phyloP scores from a whole-genome alignment of 2,329 filamentous ascomycete species.

The Grosmannia penicillata region DNA sequence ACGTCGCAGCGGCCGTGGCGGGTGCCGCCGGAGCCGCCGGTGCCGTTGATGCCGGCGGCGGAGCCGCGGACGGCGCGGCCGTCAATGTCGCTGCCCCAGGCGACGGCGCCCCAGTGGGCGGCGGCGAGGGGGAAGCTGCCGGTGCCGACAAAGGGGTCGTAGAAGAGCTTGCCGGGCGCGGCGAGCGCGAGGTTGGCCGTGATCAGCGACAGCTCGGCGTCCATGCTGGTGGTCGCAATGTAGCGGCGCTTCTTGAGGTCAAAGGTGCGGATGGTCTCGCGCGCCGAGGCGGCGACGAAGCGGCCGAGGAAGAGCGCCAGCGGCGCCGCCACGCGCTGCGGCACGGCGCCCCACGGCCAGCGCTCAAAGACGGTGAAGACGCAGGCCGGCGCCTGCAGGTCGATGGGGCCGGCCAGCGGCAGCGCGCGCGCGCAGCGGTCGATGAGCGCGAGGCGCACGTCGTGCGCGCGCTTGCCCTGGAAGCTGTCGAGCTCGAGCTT shows the following conservation, averaged over 20 bases:
- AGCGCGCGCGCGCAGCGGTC: constrained; percentile 62
- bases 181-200: constrained; percentile 85
- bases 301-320: constrained; percentile 57
- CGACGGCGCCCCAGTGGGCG: constrained; percentile 74
- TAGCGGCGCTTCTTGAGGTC: constrained; percentile 89
- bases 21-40: constrained; percentile 8
- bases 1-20: constrained; percentile 26
- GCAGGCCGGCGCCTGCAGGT: constrained; percentile 57
- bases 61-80: constrained; percentile 73
- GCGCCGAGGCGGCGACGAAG: constrained; percentile 48
- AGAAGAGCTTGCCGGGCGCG: constrained; percentile 70
- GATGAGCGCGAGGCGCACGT: constrained; percentile 59
- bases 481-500: constrained; percentile 77
- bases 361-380: constrained; percentile 74
- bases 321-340: constrained; percentile 35
- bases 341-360: constrained; percentile 44
- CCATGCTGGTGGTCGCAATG: constrained; percentile 95
- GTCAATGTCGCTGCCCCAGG: constrained; percentile 86
- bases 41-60: constrained; percentile 27
- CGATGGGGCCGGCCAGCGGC: constrained; percentile 62
- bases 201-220: constrained; percentile 78
- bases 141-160: constrained; percentile 91
- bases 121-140: constrained; percentile 85
- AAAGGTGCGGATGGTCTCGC: constrained; percentile 56
- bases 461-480: constrained; percentile 51